A percentile compares a stretch with the other conserved stretches of the same genome.
phyloP scores from a whole-genome alignment of 1,284 basidiomycete species.

The Moesziomyces antarcticus region DNA sequence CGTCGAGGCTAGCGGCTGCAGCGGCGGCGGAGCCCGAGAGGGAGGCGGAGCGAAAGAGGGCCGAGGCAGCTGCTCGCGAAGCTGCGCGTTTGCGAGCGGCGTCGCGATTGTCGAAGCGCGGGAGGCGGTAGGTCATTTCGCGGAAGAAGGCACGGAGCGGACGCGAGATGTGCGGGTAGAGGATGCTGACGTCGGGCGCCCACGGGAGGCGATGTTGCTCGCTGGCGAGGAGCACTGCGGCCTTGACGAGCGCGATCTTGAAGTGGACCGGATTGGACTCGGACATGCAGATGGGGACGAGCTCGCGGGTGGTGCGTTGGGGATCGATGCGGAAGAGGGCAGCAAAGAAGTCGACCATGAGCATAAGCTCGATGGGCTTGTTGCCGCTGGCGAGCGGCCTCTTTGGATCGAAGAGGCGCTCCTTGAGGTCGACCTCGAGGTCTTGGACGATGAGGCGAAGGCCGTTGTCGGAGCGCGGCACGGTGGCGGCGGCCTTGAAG shows the following conservation, averaged over 20 bases:
- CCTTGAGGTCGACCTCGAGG: constrained; percentile 56
- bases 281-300: constrained; percentile 55
- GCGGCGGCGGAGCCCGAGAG: constrained; percentile 26
- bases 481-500: constrained; percentile 80
- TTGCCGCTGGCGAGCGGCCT: constrained; percentile 46
- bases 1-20: constrained; percentile 42
- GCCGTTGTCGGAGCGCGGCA: constrained; percentile 74
- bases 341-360: constrained; percentile 63
- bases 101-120: constrained; percentile 38
- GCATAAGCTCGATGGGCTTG: constrained; percentile 54
- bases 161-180: constrained; percentile 54
- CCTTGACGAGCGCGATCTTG: constrained; percentile 57
- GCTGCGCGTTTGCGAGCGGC: constrained; percentile 31
- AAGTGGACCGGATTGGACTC: constrained; percentile 51
- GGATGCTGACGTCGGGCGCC: constrained; percentile 47
- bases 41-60: constrained; percentile 25
- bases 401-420: constrained; percentile 59
- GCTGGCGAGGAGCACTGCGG: constrained; percentile 52
- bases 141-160: constrained; percentile 51
- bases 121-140: constrained; percentile 38
- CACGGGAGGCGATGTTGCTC: constrained; percentile 50
- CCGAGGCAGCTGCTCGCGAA: constrained; percentile 16
- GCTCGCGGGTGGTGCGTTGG: constrained; percentile 45
- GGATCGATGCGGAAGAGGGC: constrained; percentile 65
- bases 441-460: constrained; percentile 74